These are phyloP conservation scores for Serendipita sp. DNA, from an alignment of 768 basidiomycete species.

Conservation along the genomic window DNA sequence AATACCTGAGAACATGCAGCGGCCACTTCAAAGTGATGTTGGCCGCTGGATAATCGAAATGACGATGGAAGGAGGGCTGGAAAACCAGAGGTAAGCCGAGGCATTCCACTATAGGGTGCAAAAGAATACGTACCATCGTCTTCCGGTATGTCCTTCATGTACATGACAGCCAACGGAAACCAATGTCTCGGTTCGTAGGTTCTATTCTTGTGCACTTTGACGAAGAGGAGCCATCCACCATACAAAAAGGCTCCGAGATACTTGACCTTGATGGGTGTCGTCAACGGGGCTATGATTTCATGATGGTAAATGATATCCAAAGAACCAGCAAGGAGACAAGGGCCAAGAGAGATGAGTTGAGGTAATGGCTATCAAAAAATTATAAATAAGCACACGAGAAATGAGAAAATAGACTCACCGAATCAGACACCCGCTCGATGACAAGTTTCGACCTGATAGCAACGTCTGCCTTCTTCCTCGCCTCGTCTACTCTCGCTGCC, in stretches of 20 bases:
- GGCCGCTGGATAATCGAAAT: conserved; percentile 53
- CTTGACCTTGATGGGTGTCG: conserved; percentile 50
- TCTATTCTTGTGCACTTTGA: conserved; percentile 59
- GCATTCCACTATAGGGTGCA: conserved; percentile 3
- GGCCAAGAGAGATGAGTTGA: conserved; percentile 48
- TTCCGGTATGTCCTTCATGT: conserved; percentile 47
- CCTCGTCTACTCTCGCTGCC: conserved; percentile 66
- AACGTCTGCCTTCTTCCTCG: conserved; percentile 47
- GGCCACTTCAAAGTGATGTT: conserved; percentile 71
- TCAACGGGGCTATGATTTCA: conserved; percentile 28
- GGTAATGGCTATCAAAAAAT: neutral
- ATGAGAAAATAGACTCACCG: neutral
- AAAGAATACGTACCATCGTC: conserved; percentile 49
- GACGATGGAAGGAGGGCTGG: conserved; percentile 66
- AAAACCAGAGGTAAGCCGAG: conserved; percentile 5
- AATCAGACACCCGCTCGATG: conserved; percentile 39
- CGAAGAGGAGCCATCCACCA: conserved; percentile 72
- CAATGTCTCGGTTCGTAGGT: conserved; percentile 79
- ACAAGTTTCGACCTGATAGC: conserved; percentile 51
- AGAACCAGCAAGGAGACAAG: conserved; percentile 66
- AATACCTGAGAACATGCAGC: conserved; percentile 40
- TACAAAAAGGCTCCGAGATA: conserved; percentile 88
- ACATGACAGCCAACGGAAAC: conserved; percentile 62
- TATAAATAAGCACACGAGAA: neutral
- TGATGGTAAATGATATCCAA: conserved; percentile 73